Evolutionary conservation across 345 rosid species (phyloP), one percentile per base, ranked within the genome.

Genomic region (Eucalyptus erythrocorys): DNA sequence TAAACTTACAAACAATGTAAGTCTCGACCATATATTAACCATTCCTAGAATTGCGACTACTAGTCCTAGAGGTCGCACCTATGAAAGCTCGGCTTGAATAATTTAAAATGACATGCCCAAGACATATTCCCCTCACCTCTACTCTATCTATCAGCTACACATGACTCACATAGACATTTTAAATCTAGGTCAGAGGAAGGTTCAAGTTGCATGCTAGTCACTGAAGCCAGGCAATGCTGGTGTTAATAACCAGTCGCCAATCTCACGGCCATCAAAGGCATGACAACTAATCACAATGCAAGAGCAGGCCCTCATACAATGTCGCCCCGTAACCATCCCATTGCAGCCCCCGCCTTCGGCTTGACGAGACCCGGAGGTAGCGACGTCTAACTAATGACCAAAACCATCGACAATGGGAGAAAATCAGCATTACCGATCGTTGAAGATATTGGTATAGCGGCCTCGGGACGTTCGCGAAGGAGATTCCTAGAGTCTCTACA

Each of bases 361-460:
- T 85, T 43, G 57, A 79, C 14, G 2, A 79, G 48, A 43, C 45
- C 50, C n/a, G n/a, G n/a, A 55, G 14, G 47, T 22, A 37, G 57
- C 89, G 37, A 43, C 4, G 82, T 30, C 59, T 40, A 57, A 6
- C 59, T 14, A 45, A 34, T 21, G 87, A 89, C 24, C 47, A 89
- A 82, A 40, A 53, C 15, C 21, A 87, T 10, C 76, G 81, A 87
- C 15, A 49, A 59, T 88, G 80, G 3, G 27, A 76, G 84, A 76
- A 40, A 43, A 64, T 71, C 71, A 87, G 89, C 87, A 91, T 93
- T 94, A 97, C 98, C 95, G 91, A 80, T 87, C 92, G 93, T 64
- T 96, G 98, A 85, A 95, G 91, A 95, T 94, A 93, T 90, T 93
- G 97, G 92, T 94, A 94, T 53, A 93, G 89, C 50, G 98, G 94